phyloP scores from a whole-genome alignment of 495 filamentous ascomycete genomes.

The Acidomyces sp. region DNA sequence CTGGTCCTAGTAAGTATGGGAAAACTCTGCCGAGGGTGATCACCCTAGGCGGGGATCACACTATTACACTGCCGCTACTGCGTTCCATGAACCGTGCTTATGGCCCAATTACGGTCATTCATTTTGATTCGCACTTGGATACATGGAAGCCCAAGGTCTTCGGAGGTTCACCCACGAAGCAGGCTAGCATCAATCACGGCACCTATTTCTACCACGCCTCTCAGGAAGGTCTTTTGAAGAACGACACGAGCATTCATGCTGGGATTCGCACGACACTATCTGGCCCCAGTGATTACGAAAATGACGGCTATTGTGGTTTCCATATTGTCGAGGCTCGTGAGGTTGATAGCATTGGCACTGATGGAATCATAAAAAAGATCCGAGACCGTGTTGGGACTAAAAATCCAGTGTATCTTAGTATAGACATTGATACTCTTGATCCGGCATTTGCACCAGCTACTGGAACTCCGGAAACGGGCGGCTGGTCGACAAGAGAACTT shows the following conservation, averaged over 20 bases:
- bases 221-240: constrained; percentile 59
- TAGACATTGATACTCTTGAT: constrained; percentile 82
- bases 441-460: constrained; percentile 77
- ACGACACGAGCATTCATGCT: constrained; percentile 74
- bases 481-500: constrained; percentile 73
- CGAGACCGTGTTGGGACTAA: constrained; percentile 56
- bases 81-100: constrained; percentile 32
- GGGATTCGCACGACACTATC: constrained; percentile 70
- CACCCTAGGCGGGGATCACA: constrained; percentile 38
- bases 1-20: constrained; percentile 40
- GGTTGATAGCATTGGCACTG: constrained; percentile 59
- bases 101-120: constrained; percentile 32
- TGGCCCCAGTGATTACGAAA: constrained; percentile 48
- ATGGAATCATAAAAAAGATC: constrained; percentile 64
- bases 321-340: constrained; percentile 68
- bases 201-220: constrained; percentile 65
- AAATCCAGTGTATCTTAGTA: constrained; percentile 67
- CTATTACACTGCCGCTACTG: constrained; percentile 48
- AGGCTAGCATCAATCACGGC: constrained; percentile 70
- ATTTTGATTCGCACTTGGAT: constrained; percentile 38
- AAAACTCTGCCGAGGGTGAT: constrained; percentile 39
- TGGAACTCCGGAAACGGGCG: constrained; percentile 76
- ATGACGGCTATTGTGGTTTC: constrained; percentile 76
- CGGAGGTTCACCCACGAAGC: constrained; percentile 46
- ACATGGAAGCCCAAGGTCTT: constrained; percentile 56